phyloP scores from a whole-genome alignment of 192 early-diverging fungal genomes.

The Gonapodya prolifera region DNA sequence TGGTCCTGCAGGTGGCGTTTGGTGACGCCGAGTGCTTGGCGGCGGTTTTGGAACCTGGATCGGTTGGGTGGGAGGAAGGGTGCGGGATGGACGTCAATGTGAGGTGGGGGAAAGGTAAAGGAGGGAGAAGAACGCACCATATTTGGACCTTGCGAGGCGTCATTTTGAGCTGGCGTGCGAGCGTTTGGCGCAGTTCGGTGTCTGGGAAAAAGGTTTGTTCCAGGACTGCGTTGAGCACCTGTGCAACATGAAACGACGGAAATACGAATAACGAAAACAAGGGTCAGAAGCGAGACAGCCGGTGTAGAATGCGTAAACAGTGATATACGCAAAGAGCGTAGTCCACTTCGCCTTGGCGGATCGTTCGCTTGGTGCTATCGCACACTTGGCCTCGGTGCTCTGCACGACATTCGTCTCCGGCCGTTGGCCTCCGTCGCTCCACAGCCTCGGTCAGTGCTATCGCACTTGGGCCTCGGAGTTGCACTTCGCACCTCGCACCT shows the following conservation, averaged over 20 bases:
- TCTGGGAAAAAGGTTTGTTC: constrained; percentile 68
- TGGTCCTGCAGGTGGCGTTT: not conserved
- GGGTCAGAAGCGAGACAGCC: not conserved
- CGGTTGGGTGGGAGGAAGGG: not conserved
- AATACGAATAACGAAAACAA: not conserved
- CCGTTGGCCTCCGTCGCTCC: not conserved
- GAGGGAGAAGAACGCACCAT: constrained; percentile 54
- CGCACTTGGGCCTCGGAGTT: no score
- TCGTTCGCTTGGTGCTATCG: not conserved
- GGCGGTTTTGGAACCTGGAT: not conserved
- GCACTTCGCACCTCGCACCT: no score
- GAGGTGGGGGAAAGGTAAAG: no score
- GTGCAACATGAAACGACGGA: no score
- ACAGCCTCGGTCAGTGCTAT: no score
- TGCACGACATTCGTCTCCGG: not conserved
- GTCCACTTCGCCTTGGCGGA: no score
- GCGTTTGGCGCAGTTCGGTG: constrained; percentile 59
- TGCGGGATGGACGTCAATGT: no score
- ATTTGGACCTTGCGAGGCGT: constrained; percentile 85
- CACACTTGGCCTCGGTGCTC: not conserved
- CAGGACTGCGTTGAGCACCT: constrained; percentile 33
- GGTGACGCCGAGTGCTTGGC: not conserved
- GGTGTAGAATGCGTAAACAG: not conserved
- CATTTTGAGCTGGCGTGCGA: constrained; percentile 75
- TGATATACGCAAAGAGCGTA: no score